Evolutionary conservation across 441 rosid species (phyloP).

Genomic region (Populus tomentosa): DNA sequence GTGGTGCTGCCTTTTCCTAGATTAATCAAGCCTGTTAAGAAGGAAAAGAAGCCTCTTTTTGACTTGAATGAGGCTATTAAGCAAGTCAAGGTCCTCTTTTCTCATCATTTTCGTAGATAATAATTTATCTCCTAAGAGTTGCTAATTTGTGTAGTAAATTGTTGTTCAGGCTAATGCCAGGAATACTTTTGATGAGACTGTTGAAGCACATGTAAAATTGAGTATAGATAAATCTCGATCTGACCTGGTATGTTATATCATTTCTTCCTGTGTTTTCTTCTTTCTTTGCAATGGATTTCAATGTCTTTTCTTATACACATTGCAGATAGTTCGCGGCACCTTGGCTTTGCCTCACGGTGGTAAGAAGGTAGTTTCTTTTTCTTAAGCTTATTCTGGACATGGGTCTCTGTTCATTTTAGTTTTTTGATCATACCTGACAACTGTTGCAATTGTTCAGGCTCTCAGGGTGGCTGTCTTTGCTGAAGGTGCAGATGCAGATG

Average conservation of each 20-base stretch:
- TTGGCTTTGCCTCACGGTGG: conserved; percentile 80
- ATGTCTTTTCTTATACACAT: conserved; percentile 9
- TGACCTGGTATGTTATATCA: conserved; percentile 52
- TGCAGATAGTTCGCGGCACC: conserved; percentile 95
- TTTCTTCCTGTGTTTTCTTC: not conserved
- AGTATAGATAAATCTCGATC: conserved; percentile 72
- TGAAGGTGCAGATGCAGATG: conserved; percentile 93
- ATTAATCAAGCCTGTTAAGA: conserved; percentile 58
- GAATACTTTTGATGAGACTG: conserved; percentile 73
- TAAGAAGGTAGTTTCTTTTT: conserved; percentile 51
- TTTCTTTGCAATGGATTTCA: not conserved
- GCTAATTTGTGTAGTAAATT: conserved; percentile 3
- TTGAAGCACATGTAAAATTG: conserved; percentile 88
- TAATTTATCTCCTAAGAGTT: not conserved
- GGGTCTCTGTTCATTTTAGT: not conserved
- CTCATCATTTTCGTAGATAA: not conserved
- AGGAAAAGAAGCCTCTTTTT: conserved; percentile 49
- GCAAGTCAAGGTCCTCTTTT: conserved; percentile 67
- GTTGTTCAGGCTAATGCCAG: conserved; percentile 66
- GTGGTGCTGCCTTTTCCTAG: conserved; percentile 57
- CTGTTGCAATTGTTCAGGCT: conserved; percentile 43
- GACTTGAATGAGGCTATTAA: conserved; percentile 84
- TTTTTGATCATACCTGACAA: not conserved
- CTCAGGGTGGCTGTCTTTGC: conserved; percentile 90
- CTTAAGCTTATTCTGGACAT: conserved; percentile 9